Percentiles rank a stretch among this genome's conserved stretches.
These are phyloP conservation scores for Perkinsus marinus DNA, from an alignment of 169 alveolate genomes.

Conservation along the genomic window DNA sequence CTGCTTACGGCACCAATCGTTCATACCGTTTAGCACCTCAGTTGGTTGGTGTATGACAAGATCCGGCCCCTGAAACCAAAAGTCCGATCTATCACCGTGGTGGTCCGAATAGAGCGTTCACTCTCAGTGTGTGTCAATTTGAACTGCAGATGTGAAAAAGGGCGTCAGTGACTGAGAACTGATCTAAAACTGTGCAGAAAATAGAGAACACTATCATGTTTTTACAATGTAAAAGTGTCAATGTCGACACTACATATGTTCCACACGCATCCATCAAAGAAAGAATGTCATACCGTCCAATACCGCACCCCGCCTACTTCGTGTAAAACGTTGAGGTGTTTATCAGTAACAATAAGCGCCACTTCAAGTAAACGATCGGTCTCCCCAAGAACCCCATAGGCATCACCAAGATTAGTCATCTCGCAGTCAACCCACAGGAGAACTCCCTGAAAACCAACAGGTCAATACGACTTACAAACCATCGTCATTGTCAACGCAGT, in stretches of 20 bases:
- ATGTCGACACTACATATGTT: too few species aligned
- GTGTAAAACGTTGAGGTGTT: constrained; percentile 11
- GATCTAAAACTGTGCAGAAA: too few species aligned
- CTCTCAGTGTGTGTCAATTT: too few species aligned
- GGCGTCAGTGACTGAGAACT: too few species aligned
- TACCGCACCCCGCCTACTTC: neutral
- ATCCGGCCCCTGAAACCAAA: constrained; percentile 39
- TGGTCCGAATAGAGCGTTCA: too few species aligned
- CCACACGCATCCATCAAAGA: too few species aligned
- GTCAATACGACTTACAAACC: too few species aligned
- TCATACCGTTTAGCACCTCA: constrained; percentile 38
- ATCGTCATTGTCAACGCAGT: too few species aligned
- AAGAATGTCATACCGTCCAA: neutral
- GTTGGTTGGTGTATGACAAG: constrained; percentile 41
- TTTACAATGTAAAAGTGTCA: too few species aligned
- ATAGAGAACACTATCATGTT: too few species aligned
- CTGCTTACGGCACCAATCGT: constrained; percentile 44
- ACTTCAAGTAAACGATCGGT: constrained; percentile 50
- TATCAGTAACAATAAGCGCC: constrained; percentile 59
- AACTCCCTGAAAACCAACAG: neutral
- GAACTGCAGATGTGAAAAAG: too few species aligned
- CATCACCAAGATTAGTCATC: constrained; percentile 56
- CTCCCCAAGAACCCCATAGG: neutral
- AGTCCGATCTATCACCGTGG: too few species aligned
- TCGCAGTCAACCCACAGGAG: constrained; percentile 59